phyloP scores from a whole-genome alignment of 139 green algal species.

The Pleodorina starrii region DNA sequence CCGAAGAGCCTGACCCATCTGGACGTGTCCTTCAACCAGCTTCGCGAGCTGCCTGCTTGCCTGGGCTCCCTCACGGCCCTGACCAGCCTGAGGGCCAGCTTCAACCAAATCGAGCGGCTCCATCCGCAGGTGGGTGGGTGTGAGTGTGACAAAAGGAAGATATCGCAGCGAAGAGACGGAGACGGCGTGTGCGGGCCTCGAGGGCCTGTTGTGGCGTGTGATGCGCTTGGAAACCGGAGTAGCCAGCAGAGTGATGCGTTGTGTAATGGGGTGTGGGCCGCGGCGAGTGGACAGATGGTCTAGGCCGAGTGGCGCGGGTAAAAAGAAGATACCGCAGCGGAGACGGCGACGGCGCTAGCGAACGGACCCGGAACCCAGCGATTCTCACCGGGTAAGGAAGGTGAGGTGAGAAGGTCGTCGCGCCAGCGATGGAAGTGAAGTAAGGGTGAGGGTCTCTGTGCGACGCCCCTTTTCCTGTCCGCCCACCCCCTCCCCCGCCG shows the following conservation, averaged over 20 bases:
- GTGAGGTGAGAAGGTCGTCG: too few species aligned
- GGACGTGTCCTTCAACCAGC: constrained; percentile 40
- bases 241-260: neutral
- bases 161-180: neutral
- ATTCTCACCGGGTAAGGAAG: too few species aligned
- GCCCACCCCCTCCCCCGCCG: too few species aligned
- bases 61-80: neutral
- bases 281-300: too few species aligned
- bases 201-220: neutral
- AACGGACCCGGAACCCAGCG: too few species aligned
- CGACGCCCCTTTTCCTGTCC: neutral
- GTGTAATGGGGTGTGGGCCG: neutral
- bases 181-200: neutral
- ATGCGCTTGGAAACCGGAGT: too few species aligned
- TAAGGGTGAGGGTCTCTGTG: too few species aligned
- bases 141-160: neutral
- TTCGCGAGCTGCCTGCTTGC: constrained; percentile 9
- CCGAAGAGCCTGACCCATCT: neutral
- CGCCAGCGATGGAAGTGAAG: neutral
- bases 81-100: neutral
- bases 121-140: constrained; percentile 9
- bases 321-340: too few species aligned
- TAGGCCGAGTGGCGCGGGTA: too few species aligned
- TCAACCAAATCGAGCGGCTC: constrained; percentile 29
- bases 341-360: too few species aligned